A percentile compares a stretch with the other conserved stretches of the same genome.
phyloP scores from a whole-genome alignment of 208 protist genomes.

The Wallacemonas sp. region DNA sequence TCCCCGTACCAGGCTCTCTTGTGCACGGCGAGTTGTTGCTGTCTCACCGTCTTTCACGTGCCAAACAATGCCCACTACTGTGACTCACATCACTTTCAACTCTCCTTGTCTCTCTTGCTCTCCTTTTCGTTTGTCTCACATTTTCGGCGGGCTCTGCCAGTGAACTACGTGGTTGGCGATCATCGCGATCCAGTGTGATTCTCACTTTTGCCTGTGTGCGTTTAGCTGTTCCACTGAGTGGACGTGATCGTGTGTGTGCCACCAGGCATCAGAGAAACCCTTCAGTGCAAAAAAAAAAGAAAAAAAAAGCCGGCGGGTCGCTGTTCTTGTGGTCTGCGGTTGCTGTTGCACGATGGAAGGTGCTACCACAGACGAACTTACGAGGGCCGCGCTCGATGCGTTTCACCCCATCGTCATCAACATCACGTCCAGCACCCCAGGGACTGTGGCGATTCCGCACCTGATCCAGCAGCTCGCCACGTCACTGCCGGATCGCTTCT shows the following conservation, averaged over 20 bases:
- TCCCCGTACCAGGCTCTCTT: not conserved
- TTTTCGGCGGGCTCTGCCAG: too few relatives aligned
- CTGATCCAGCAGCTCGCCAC: constrained; percentile 32
- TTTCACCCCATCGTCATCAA: constrained; percentile 52
- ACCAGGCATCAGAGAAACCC: too few relatives aligned
- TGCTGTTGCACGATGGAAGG: constrained; percentile 17
- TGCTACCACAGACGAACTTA: constrained; percentile 6
- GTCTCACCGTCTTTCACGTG: not conserved
- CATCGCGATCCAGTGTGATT: too few relatives aligned
- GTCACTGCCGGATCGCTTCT: constrained; percentile 15
- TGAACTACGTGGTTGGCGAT: too few relatives aligned
- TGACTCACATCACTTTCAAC: not conserved
- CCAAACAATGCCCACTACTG: not conserved
- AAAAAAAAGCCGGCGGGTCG: too few relatives aligned
- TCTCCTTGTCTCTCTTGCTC: constrained; percentile 5
- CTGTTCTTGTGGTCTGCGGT: too few relatives aligned
- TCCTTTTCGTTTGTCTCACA: constrained; percentile 23
- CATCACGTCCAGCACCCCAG: constrained; percentile 35
- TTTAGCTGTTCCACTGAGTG: too few relatives aligned
- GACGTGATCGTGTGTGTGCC: too few relatives aligned
- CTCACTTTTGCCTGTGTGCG: too few relatives aligned
- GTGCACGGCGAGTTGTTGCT: not conserved
- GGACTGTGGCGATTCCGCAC: constrained; percentile 28
- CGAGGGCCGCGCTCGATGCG: constrained; percentile 22
- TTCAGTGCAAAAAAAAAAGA: too few relatives aligned